A percentile compares a stretch with the other conserved stretches of the same genome.
Conservation (phyloP, 2,329 filamentous ascomycete genomes). For the Aspergillus sp. region DNA sequence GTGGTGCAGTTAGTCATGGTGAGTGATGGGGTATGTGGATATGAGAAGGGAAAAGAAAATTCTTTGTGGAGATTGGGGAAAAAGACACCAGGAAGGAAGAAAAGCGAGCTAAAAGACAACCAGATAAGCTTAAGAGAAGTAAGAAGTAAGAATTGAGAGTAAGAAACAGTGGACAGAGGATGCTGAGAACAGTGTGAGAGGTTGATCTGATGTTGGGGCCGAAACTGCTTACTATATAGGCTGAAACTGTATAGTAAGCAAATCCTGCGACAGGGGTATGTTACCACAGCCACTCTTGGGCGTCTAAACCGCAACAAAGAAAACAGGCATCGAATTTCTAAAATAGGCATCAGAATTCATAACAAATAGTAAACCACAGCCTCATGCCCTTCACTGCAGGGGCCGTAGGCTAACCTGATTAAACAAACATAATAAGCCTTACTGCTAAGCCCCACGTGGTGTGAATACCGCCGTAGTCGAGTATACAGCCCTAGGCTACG, state of each 20-base stretch:
- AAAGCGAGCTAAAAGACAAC: neutral
- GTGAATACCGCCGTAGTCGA: neutral
- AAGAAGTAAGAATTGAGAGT: neutral
- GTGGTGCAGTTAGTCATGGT: neutral
- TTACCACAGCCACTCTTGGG: neutral
- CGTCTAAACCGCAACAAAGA: neutral
- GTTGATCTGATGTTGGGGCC: neutral
- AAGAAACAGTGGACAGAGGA: neutral
- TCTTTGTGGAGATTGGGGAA: neutral
- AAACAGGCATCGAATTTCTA: neutral
- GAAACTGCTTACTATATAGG: neutral
- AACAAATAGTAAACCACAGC: neutral
- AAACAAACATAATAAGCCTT: neutral
- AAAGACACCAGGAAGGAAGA: neutral
- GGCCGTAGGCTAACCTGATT: neutral
- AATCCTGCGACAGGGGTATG: neutral
- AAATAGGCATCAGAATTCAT: neutral
- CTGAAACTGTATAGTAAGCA: neutral
- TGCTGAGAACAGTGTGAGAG: neutral
- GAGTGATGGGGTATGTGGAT: neutral
- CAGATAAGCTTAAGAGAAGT: neutral
- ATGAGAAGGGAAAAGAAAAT: neutral
- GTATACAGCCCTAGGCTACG: neutral
- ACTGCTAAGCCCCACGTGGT: neutral
- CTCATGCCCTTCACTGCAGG: neutral